phyloP scores from a whole-genome alignment of 371 early-diverging fungal species.

The Conidiobolus incongruus region DNA sequence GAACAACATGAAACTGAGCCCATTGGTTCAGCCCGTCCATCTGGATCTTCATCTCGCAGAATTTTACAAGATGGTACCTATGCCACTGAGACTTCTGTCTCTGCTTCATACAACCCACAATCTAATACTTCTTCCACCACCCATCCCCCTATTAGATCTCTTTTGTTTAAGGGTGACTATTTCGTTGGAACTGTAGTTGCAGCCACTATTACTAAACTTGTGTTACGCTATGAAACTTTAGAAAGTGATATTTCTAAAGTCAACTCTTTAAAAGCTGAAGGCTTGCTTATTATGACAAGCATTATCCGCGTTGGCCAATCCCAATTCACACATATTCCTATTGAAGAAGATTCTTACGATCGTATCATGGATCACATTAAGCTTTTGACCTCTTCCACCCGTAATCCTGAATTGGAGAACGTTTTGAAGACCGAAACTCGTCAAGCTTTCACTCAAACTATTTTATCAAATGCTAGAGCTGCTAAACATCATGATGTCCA shows the following conservation, averaged over 20 bases:
- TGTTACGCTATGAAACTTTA: constrained; percentile 38
- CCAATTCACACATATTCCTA: constrained; percentile 50
- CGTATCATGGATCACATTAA: constrained; percentile 78
- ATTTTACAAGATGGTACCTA: constrained; percentile 93
- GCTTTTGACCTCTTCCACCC: constrained; percentile 32
- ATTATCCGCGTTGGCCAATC: constrained; percentile 84
- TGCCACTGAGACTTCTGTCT: constrained; percentile 78
- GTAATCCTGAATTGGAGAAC: constrained; percentile 24
- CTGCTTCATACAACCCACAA: constrained; percentile 18
- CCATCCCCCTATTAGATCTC: constrained; percentile 52
- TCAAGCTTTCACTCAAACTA: constrained; percentile 44
- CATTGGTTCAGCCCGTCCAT: constrained; percentile 25
- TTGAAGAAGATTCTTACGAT: constrained; percentile 90
- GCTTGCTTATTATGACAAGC: constrained; percentile 91
- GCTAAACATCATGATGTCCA: too few relatives aligned
- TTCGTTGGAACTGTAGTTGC: constrained; percentile 75
- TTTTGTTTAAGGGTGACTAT: constrained; percentile 79
- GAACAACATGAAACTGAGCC: constrained; percentile 13
- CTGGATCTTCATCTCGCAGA: constrained; percentile 34
- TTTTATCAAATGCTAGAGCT: constrained; percentile 24
- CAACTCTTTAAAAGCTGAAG: constrained; percentile 67
- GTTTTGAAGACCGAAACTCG: constrained; percentile 63
- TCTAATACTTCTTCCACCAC: constrained; percentile 20
- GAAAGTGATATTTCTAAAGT: constrained; percentile 19
- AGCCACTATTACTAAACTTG: constrained; percentile 72